phyloP scores from a whole-genome alignment of 192 early-diverging fungal genomes.

The Obelidium mucronatum region DNA sequence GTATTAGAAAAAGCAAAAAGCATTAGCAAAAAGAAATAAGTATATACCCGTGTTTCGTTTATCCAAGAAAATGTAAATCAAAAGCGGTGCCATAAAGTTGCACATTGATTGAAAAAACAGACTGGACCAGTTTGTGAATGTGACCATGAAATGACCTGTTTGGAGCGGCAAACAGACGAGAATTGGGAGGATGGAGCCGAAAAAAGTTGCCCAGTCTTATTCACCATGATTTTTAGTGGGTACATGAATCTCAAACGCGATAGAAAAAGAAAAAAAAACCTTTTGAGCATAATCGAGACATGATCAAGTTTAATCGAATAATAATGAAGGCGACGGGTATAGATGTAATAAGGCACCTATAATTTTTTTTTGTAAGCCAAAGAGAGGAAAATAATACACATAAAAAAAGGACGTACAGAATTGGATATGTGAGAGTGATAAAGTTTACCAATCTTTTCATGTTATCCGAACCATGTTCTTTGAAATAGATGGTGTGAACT shows the following conservation, averaged over 20 bases:
- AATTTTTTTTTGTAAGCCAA: conserved; percentile 22
- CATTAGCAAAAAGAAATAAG: not conserved
- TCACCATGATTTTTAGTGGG: conserved; percentile 17
- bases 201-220: conserved; percentile 58
- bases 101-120: conserved; percentile 70
- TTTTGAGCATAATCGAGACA: conserved; percentile 54
- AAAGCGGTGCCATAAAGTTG: conserved; percentile 73
- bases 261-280: conserved; percentile 36
- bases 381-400: not conserved
- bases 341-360: conserved; percentile 58
- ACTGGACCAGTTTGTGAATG: conserved; percentile 68
- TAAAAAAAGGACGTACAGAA: conserved; percentile 28
- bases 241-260: no score
- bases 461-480: conserved; percentile 2
- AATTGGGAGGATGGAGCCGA: conserved; percentile 67
- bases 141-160: conserved; percentile 64
- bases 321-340: conserved; percentile 79
- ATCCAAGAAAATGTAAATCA: conserved; percentile 68
- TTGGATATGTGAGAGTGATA: conserved; percentile 49
- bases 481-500: conserved; percentile 31
- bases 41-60: conserved; percentile 45
- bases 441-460: conserved; percentile 34
- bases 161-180: conserved; percentile 71
- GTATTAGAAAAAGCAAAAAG: not conserved
- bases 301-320: conserved; percentile 63